A percentile compares a stretch with the other conserved stretches of the same genome.
phyloP scores from a whole-genome alignment of 352 stramenopile species.

The Phytopythium chamaehyphon region DNA sequence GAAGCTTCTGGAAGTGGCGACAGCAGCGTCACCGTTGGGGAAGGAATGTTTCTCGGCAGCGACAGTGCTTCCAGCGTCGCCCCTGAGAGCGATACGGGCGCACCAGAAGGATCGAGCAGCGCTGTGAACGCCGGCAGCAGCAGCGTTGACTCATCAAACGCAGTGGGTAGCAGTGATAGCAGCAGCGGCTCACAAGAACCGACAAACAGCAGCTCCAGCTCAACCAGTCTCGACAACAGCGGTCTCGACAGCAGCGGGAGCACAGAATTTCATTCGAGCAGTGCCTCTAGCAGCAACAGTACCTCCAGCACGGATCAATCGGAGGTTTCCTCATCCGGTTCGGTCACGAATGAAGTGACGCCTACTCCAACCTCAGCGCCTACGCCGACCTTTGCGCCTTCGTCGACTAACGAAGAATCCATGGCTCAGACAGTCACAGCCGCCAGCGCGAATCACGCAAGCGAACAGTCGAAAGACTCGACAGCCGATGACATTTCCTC shows the following conservation, averaged over 20 bases:
- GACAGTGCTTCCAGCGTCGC: neutral
- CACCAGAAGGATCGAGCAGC: too few relatives aligned
- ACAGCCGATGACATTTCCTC: too few relatives aligned
- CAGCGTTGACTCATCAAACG: neutral
- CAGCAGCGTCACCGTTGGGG: neutral
- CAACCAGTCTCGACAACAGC: neutral
- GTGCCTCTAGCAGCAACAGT: slow-evolving; percentile 2
- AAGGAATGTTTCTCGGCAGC: neutral
- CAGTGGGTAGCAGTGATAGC: neutral
- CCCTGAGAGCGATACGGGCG: neutral
- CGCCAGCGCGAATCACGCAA: too few relatives aligned
- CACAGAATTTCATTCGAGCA: slow-evolving; percentile 2
- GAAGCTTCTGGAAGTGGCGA: neutral
- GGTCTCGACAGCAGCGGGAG: slow-evolving; percentile 2
- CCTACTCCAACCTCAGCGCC: neutral
- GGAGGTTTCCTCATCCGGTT: too few relatives aligned
- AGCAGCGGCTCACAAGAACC: neutral
- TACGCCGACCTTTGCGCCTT: too few relatives aligned
- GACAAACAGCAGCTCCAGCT: neutral
- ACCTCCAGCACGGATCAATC: neutral
- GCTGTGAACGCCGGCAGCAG: too few relatives aligned
- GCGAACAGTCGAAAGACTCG: too few relatives aligned
- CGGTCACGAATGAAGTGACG: too few relatives aligned
- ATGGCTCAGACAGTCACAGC: too few relatives aligned
- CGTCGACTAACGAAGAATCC: too few relatives aligned